Evolutionary conservation across 441 rosid species (phyloP).

Genomic region (Pelargonium cotyledonis): DNA sequence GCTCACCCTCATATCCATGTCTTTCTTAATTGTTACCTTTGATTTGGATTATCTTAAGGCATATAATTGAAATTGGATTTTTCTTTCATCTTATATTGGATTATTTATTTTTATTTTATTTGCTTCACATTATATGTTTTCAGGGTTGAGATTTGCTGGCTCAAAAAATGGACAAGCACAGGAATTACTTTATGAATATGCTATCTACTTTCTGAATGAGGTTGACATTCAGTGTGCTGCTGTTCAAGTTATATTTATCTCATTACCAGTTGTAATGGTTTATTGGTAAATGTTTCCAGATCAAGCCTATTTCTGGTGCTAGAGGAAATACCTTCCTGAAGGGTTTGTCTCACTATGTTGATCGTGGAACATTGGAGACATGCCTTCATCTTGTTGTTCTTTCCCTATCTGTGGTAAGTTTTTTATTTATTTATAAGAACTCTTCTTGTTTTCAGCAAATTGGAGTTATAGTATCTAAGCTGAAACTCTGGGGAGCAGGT

Average conservation of each 20-base stretch:
- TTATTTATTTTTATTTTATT: slow-evolving; percentile 6
- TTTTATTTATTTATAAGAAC: neutral
- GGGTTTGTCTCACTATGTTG: slow-evolving; percentile 77
- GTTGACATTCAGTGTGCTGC: slow-evolving; percentile 34
- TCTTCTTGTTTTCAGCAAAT: slow-evolving; percentile 10
- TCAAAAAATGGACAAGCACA: slow-evolving; percentile 83
- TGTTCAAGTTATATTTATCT: slow-evolving; percentile 15
- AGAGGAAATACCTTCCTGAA: slow-evolving; percentile 50
- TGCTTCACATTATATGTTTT: slow-evolving; percentile 19
- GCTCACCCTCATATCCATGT: slow-evolving; percentile 1
- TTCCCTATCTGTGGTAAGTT: slow-evolving; percentile 78
- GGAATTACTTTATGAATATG: slow-evolving; percentile 76
- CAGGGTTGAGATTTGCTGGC: slow-evolving; percentile 96
- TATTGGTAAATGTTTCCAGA: slow-evolving; percentile 42
- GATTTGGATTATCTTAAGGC: slow-evolving; percentile 2
- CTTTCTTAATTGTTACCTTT: neutral
- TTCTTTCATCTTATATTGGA: neutral
- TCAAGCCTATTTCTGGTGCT: slow-evolving; percentile 67
- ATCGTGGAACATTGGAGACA: slow-evolving; percentile 88
- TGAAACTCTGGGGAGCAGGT: slow-evolving; percentile 40
- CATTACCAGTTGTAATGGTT: slow-evolving; percentile 18
- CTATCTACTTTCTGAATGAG: slow-evolving; percentile 84
- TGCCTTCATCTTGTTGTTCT: slow-evolving; percentile 86
- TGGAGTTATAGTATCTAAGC: slow-evolving; percentile 16
- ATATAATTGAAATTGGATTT: neutral